Conservation (phyloP, 306 rosid genomes). For the Vigna reflexopilosa region DNA sequence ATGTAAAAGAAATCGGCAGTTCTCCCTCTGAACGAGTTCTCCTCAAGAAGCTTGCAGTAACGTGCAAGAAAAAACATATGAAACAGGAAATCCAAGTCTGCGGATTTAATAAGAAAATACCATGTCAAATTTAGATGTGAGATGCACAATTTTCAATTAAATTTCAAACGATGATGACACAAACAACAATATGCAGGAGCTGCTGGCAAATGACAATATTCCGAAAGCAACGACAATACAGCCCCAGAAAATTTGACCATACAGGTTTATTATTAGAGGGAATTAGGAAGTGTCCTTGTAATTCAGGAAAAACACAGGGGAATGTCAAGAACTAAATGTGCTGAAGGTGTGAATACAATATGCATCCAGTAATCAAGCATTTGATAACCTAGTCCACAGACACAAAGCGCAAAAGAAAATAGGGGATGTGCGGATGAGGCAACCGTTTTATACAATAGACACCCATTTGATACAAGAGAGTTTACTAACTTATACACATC, state of each 20-base stretch:
- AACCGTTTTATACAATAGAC: conserved; percentile 15
- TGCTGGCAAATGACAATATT: background rate
- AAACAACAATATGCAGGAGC: background rate
- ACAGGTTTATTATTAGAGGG: background rate
- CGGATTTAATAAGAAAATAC: conserved; percentile 42
- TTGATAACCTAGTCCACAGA: background rate
- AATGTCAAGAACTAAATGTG: conserved; percentile 13
- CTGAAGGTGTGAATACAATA: background rate
- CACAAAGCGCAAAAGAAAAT: background rate
- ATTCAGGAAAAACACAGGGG: conserved; percentile 5
- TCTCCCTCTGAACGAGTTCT: conserved; percentile 97
- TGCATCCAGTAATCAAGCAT: background rate
- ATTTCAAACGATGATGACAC: conserved; percentile 28
- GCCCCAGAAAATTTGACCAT: background rate
- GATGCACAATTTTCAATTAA: conserved; percentile 23
- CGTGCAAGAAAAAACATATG: conserved; percentile 99
- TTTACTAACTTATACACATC: conserved; percentile 3
- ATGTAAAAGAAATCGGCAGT: conserved; percentile 96
- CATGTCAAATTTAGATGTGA: conserved; percentile 41
- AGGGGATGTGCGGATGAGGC: background rate
- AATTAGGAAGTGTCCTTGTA: conserved; percentile 4
- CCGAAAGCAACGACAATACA: background rate
- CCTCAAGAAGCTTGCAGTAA: conserved; percentile 98
- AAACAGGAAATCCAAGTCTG: conserved; percentile 98
- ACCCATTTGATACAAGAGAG: conserved; percentile 11